Percentiles rank a stretch among this genome's conserved stretches.
Evolutionary conservation across 1,284 basidiomycete species (phyloP).

Genomic region (Salmacisia buchloeana): DNA sequence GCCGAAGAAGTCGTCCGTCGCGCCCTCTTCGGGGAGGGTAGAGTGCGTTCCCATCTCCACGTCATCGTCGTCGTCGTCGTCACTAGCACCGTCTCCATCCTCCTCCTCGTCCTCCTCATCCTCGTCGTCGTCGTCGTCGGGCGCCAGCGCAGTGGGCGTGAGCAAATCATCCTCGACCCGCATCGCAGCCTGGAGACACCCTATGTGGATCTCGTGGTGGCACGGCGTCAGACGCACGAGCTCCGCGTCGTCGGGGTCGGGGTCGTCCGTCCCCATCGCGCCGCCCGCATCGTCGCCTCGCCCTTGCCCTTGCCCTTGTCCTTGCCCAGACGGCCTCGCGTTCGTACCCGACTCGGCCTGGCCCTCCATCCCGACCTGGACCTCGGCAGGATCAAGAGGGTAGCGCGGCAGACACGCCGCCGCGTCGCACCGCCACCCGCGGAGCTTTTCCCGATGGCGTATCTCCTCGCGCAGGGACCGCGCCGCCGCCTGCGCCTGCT

Average conservation of each 20-base stretch:
- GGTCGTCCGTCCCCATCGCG: not conserved
- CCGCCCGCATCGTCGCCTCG: not conserved
- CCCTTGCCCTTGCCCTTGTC: constrained; percentile 7
- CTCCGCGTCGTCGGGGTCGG: constrained; percentile 4
- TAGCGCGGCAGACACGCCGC: constrained; percentile 39
- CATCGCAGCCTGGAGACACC: constrained; percentile 41
- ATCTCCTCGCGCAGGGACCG: constrained; percentile 36
- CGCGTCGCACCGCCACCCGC: constrained; percentile 41
- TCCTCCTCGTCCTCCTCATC: constrained; percentile 1
- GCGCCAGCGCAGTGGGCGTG: constrained; percentile 4
- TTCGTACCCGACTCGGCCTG: not conserved
- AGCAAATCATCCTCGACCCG: constrained; percentile 28
- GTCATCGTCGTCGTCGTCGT: constrained; percentile 16
- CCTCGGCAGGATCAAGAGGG: constrained; percentile 11
- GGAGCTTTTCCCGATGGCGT: constrained; percentile 24
- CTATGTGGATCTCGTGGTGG: constrained; percentile 41
- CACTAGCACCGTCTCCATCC: constrained; percentile 9
- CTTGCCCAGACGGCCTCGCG: not conserved
- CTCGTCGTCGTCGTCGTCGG: not conserved
- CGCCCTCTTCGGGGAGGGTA: not conserved
- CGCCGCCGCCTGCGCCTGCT: not conserved
- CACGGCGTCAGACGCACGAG: constrained; percentile 36
- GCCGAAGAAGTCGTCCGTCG: not conserved
- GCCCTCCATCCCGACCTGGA: not conserved
- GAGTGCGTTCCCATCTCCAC: not conserved